These are phyloP conservation scores for Monosporascus cannonballus DNA, from an alignment of 2,329 filamentous ascomycete genomes.

Conservation along the genomic window DNA sequence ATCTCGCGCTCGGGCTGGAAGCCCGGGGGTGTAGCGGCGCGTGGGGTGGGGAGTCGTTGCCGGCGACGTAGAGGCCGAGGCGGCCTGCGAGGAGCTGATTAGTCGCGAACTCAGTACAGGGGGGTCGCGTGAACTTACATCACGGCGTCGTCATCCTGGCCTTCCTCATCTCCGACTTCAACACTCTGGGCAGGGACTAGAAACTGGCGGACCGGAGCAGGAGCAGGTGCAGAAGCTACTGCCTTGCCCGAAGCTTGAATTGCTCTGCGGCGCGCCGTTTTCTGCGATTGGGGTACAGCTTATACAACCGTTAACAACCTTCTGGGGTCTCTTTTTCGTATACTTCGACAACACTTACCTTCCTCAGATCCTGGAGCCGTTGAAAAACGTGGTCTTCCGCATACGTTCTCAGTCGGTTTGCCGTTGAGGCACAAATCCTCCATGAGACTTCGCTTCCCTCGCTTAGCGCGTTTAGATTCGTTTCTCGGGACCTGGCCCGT, in stretches of 20 bases:
- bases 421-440: not conserved
- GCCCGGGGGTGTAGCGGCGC: not conserved
- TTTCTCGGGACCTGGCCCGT: too few relatives aligned
- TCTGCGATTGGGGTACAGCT: not conserved
- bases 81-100: too few relatives aligned
- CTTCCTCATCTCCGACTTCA: too few relatives aligned
- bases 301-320: too few relatives aligned
- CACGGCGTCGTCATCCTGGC: too few relatives aligned
- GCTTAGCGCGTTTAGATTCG: not conserved
- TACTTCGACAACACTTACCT: not conserved
- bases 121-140: too few relatives aligned
- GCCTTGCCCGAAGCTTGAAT: not conserved
- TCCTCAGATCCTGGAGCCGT: not conserved
- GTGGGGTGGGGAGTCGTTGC: not conserved
- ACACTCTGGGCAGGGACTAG: too few relatives aligned
- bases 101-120: too few relatives aligned
- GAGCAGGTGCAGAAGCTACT: not conserved
- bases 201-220: not conserved
- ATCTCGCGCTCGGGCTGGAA: not conserved
- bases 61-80: not conserved
- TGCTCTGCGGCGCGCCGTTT: not conserved
- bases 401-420: not conserved
- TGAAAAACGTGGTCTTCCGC: not conserved
- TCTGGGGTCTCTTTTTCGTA: too few relatives aligned
- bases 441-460: not conserved